Conservation (phyloP, 768 basidiomycete species). For the Rhizopogon vesiculosus region DNA sequence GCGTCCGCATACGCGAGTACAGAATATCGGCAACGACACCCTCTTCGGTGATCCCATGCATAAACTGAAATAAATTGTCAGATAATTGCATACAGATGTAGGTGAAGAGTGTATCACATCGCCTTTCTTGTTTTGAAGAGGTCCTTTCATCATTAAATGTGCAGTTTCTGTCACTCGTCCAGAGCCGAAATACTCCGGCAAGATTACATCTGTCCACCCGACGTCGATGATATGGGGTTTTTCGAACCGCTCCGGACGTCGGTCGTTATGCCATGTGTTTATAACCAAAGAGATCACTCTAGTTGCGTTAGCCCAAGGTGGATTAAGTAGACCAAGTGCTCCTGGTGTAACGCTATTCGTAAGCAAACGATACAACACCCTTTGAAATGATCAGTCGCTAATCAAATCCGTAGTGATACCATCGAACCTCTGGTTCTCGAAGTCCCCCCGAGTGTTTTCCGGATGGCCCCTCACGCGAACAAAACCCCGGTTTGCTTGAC, state of each 20-base stretch:
- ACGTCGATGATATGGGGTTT: constrained; percentile 32
- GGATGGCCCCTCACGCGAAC: constrained; percentile 12
- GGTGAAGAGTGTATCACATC: background rate
- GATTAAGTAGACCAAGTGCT: constrained; percentile 26
- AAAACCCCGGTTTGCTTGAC: constrained; percentile 39
- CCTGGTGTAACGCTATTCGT: constrained; percentile 15
- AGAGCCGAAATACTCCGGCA: constrained; percentile 20
- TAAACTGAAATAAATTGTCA: constrained; percentile 12
- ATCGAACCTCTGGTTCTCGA: constrained; percentile 44
- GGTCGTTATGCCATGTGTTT: constrained; percentile 30
- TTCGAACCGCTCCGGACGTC: constrained; percentile 26
- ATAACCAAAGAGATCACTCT: constrained; percentile 33
- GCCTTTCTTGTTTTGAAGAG: constrained; percentile 13
- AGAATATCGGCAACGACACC: constrained; percentile 2
- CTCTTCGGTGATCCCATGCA: constrained; percentile 3
- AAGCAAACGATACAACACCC: constrained; percentile 29
- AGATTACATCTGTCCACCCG: constrained; percentile 37
- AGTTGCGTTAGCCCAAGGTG: constrained; percentile 28
- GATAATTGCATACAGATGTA: background rate
- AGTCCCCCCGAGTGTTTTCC: constrained; percentile 31
- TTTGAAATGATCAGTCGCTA: constrained; percentile 7
- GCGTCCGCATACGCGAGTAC: constrained; percentile 9
- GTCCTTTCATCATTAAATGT: constrained; percentile 14
- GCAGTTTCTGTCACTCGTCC: constrained; percentile 9
- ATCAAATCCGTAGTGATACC: background rate